Evolutionary conservation across 2,329 filamentous ascomycete species (phyloP), one percentile per base, ranked within the genome.

Genomic region (Didymella glomerata): DNA sequence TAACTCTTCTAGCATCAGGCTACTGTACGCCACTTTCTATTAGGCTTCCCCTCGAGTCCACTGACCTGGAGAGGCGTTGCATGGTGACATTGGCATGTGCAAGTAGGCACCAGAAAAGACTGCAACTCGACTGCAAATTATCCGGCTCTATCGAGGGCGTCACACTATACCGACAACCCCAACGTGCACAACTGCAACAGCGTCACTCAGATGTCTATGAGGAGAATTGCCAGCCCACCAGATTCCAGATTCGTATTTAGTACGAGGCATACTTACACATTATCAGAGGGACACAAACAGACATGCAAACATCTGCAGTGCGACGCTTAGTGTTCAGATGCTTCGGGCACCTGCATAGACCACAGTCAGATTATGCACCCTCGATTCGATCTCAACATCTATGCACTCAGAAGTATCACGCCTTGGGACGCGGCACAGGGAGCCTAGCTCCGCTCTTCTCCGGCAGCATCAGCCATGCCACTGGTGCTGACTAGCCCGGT

Each of bases 321-420:
- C 41, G 25, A 50, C 41, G 30, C 24, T 36, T 20, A 24, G 22
- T 22, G 5, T 24, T 30, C 27, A 27, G 20, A 45, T 20, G 22
- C 22, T 18, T 41, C 40, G 25, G 34, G 10, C 8, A 47, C 47
- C 46, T 54, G 56, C 56, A 47, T 36, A 36, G 13, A 47, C 18
- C 18, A 46, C 20, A 36, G n/a, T 49, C 48, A 41, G 49, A 59
- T 41, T 32, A 59, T 59, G 56, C 34, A 49, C 28, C 49, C 22
- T 34, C 14, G 36, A 28, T 44, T 28, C 38, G 11, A 38, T 52
- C 49, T 57, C 28, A 36, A 18, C 48, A 34, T 27, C 1, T 30
- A n/a, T 42, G 36, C 34, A 27, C 25, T 42, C 4, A 25, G 8
- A 38, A 54, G 18, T 20, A 30, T 32, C 20, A 25, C 27, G 40